phyloP scores from a whole-genome alignment of 768 basidiomycete genomes.

The Strobilomyces echinocephalus region DNA sequence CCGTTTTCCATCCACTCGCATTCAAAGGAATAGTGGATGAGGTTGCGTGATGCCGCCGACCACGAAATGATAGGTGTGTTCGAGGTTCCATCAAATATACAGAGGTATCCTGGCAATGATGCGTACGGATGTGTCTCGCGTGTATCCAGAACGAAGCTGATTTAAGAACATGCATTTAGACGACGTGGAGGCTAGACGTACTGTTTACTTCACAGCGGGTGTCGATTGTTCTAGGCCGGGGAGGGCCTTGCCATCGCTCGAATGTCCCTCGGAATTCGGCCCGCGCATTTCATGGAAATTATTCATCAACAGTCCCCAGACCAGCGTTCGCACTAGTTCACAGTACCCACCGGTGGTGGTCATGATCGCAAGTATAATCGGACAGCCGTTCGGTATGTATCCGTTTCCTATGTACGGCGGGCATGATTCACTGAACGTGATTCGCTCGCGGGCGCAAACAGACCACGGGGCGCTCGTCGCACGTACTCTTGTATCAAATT shows the following conservation, averaged over 20 bases:
- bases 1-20: not conserved
- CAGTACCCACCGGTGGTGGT: constrained; percentile 4
- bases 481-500: constrained; percentile 8
- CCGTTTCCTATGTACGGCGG: not conserved
- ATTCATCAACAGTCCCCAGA: not conserved
- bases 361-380: not conserved
- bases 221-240: constrained; percentile 4
- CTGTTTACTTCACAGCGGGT: not conserved
- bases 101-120: constrained; percentile 4
- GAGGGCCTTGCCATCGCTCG: not conserved
- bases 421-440: not conserved
- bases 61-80: not conserved
- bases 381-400: constrained; percentile 13
- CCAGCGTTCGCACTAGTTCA: constrained; percentile 1
- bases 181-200: not conserved
- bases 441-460: not conserved
- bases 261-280: not conserved
- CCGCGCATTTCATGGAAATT: constrained; percentile 3
- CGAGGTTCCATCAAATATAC: not conserved
- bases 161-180: not conserved
- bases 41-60: not conserved
- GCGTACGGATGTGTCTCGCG: not conserved
- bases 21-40: not conserved
- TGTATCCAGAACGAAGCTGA: not conserved
- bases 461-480: constrained; percentile 6